These are phyloP conservation scores for Daldinia grandis DNA, from an alignment of 495 filamentous ascomycete genomes.

Conservation along the genomic window DNA sequence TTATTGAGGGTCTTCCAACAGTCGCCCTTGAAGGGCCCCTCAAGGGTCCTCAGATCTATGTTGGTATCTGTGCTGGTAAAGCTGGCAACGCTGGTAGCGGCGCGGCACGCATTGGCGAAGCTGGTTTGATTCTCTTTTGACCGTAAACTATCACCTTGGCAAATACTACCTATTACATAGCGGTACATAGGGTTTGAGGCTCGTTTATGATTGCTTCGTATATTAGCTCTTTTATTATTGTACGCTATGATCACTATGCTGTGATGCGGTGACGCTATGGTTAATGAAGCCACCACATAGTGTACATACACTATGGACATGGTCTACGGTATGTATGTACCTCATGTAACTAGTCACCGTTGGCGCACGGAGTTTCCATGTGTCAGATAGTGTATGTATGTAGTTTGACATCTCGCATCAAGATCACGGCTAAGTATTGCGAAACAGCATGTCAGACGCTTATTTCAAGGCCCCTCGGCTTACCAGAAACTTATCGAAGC, in stretches of 20 bases:
- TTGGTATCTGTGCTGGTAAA: neutral
- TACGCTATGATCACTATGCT: neutral
- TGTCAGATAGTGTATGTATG: conserved; percentile 4
- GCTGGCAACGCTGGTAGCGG: conserved; percentile 18
- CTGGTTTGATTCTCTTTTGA: conserved; percentile 9
- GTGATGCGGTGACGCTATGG: too few species aligned
- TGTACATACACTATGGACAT: too few species aligned
- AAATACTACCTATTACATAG: conserved; percentile 15
- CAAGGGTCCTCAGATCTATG: conserved; percentile 26
- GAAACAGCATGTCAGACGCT: conserved; percentile 40
- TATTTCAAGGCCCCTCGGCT: conserved; percentile 26
- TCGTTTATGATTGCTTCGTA: conserved; percentile 18
- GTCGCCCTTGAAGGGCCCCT: neutral
- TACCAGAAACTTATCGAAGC: conserved; percentile 14
- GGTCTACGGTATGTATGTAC: too few species aligned
- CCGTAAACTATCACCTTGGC: conserved; percentile 30
- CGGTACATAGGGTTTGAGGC: conserved; percentile 18
- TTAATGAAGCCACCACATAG: too few species aligned
- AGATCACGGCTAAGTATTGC: conserved; percentile 22
- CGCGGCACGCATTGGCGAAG: conserved; percentile 29
- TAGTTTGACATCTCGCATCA: conserved; percentile 18
- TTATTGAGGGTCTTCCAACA: neutral
- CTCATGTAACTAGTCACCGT: neutral
- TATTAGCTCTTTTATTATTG: conserved; percentile 5
- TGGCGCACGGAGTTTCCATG: conserved; percentile 6